Percentiles rank a stretch among this genome's conserved stretches.
Conservation (phyloP, 306 rosid genomes). For the Myrica gale region DNA sequence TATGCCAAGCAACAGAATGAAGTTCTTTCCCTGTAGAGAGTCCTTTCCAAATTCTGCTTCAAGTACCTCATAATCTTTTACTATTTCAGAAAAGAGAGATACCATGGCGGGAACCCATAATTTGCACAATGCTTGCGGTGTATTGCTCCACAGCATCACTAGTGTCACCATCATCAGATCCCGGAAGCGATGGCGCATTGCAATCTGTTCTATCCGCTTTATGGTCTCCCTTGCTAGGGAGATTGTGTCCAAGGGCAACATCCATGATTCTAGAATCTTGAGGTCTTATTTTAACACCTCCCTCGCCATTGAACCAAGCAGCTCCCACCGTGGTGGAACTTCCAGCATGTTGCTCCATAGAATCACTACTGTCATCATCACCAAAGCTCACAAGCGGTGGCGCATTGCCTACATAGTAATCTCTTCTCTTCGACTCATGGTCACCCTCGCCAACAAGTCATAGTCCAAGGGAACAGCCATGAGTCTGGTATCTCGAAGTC, state of each 20-base stretch:
- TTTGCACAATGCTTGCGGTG: neutral
- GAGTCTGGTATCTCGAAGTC: constrained; percentile 30
- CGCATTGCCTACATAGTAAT: constrained; percentile 57
- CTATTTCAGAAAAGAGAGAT: neutral
- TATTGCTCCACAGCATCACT: constrained; percentile 33
- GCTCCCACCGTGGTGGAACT: neutral
- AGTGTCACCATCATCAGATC: constrained; percentile 20
- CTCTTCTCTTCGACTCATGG: constrained; percentile 50
- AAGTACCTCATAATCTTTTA: neutral
- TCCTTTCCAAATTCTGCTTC: constrained; percentile 21
- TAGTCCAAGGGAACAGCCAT: constrained; percentile 31
- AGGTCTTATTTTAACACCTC: constrained; percentile 24
- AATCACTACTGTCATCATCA: constrained; percentile 15
- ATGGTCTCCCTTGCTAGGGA: constrained; percentile 50
- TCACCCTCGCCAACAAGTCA: constrained; percentile 44
- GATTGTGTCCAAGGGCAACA: constrained; percentile 36
- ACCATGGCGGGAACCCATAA: constrained; percentile 32
- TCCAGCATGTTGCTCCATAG: constrained; percentile 13
- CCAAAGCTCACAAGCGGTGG: constrained; percentile 55
- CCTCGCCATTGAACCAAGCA: constrained; percentile 32
- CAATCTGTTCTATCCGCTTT: constrained; percentile 53
- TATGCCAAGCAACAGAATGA: neutral
- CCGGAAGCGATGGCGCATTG: constrained; percentile 59
- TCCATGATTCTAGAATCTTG: constrained; percentile 17
- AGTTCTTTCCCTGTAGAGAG: neutral